Evolutionary conservation across 352 stramenopile species (phyloP).

Genomic region (Thraustotheca clavata): DNA sequence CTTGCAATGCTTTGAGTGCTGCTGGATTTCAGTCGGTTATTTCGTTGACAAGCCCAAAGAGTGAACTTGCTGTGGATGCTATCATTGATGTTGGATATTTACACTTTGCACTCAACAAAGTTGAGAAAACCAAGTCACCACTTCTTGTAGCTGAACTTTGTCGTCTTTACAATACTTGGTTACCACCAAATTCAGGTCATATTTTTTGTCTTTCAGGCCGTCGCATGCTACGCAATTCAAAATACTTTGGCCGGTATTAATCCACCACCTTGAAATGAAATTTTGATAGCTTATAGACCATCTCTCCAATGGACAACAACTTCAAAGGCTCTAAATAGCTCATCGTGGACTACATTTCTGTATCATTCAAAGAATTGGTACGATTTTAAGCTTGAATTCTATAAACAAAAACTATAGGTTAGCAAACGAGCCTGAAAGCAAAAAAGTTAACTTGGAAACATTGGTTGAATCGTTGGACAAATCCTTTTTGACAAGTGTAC

Average conservation of each 20-base stretch:
- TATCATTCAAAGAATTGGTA: too few species aligned
- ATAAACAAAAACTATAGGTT: too few species aligned
- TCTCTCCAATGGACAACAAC: not conserved
- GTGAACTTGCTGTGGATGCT: not conserved
- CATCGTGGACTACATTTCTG: not conserved
- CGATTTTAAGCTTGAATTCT: too few species aligned
- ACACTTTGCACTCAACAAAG: not conserved
- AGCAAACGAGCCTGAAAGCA: too few species aligned
- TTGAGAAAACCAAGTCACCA: constrained; percentile 13
- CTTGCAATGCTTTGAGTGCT: not conserved
- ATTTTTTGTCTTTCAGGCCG: constrained; percentile 7
- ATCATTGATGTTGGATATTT: not conserved
- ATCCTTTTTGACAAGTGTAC: too few species aligned
- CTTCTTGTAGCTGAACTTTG: constrained; percentile 1
- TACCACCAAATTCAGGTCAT: not conserved
- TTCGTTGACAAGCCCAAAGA: too few species aligned
- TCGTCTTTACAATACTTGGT: constrained; percentile 3
- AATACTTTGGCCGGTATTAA: constrained; percentile 11
- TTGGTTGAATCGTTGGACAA: too few species aligned
- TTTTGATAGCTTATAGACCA: not conserved
- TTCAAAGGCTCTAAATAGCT: not conserved
- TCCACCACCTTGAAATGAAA: not conserved
- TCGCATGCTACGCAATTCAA: constrained; percentile 6
- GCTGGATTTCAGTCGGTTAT: not conserved
- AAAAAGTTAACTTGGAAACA: too few species aligned